These are phyloP conservation scores for Trametes gibbosa DNA, from an alignment of 768 basidiomycete species.

Conservation along the genomic window DNA sequence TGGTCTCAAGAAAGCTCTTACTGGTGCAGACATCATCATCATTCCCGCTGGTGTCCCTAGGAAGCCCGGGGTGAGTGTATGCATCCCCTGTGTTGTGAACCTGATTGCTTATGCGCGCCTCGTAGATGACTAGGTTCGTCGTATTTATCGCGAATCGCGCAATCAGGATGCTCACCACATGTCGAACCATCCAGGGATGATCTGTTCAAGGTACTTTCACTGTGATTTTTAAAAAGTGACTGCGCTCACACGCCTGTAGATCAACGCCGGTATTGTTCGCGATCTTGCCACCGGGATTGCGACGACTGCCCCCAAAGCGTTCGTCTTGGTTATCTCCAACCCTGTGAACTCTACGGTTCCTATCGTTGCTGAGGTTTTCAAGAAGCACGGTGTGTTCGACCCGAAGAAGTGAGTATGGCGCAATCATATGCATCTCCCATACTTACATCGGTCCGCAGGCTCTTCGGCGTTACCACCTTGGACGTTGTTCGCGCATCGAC, in stretches of 20 bases:
- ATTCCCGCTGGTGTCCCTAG: conserved; percentile 97
- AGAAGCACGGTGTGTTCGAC: conserved; percentile 88
- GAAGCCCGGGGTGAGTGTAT: conserved; percentile 78
- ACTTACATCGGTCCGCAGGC: conserved; percentile 40
- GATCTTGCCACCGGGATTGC: conserved; percentile 92
- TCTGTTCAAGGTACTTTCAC: conserved; percentile 77
- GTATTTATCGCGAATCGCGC: not conserved
- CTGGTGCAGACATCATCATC: conserved; percentile 85
- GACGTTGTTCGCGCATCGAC: conserved; percentile 98
- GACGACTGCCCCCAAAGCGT: conserved; percentile 79
- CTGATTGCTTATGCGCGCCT: not conserved
- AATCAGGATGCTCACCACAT: conserved; percentile 1
- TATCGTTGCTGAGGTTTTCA: conserved; percentile 93
- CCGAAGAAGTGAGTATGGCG: conserved; percentile 68
- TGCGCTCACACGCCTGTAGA: conserved; percentile 44
- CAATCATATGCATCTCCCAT: not conserved
- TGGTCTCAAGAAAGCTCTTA: conserved; percentile 78
- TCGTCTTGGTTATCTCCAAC: conserved; percentile 96
- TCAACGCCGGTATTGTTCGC: conserved; percentile 96
- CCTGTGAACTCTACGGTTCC: conserved; percentile 99
- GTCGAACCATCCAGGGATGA: conserved; percentile 65
- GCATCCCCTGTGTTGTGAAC: conserved; percentile 4
- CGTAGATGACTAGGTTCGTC: conserved; percentile 51
- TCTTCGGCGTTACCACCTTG: conserved; percentile 97
- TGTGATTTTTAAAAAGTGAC: not conserved